A percentile compares a stretch with the other conserved stretches of the same genome.
phyloP scores from a whole-genome alignment of 2,329 filamentous ascomycete species.

The Calcarisporium arbuscula region DNA sequence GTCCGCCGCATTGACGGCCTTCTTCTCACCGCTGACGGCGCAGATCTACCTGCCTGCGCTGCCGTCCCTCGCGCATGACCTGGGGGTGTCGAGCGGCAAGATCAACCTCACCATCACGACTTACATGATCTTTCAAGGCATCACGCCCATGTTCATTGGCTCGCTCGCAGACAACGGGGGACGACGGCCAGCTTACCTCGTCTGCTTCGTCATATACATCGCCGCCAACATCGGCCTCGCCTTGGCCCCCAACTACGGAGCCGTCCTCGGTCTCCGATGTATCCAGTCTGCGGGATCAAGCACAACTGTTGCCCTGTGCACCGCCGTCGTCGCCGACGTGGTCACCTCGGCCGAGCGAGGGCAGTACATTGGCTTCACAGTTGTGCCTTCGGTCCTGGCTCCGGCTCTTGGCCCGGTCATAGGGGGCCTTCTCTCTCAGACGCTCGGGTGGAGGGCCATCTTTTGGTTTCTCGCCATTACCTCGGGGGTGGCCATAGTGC shows the following conservation, averaged over 20 bases:
- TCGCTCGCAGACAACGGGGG: conserved; percentile 49
- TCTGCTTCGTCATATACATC: conserved; percentile 47
- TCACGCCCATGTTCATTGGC: conserved; percentile 51
- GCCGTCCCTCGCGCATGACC: conserved; percentile 38
- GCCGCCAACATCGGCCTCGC: conserved; percentile 48
- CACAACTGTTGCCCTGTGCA: conserved; percentile 51
- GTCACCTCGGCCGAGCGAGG: conserved; percentile 57
- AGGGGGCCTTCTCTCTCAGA: conserved; percentile 50
- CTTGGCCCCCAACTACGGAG: conserved; percentile 39
- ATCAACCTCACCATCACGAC: conserved; percentile 49
- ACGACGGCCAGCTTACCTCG: conserved; percentile 46
- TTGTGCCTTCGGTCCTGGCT: conserved; percentile 40
- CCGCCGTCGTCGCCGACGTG: conserved; percentile 57
- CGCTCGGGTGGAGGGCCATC: conserved; percentile 52
- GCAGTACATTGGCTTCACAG: conserved; percentile 49
- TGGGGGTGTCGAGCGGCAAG: conserved; percentile 33
- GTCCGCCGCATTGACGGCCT: conserved; percentile 28
- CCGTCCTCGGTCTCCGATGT: conserved; percentile 47
- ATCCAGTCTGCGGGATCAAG: conserved; percentile 53
- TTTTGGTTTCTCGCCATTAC: conserved; percentile 57
- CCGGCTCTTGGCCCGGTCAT: conserved; percentile 49
- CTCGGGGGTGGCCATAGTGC: conserved; percentile 29
- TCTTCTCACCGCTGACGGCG: conserved; percentile 40
- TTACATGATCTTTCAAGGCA: conserved; percentile 55
- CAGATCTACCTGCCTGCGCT: conserved; percentile 51